Evolutionary conservation across 2,329 filamentous ascomycete species (phyloP), one percentile per base, ranked within the genome.

Genomic region (Trichophyton schoenleinii): DNA sequence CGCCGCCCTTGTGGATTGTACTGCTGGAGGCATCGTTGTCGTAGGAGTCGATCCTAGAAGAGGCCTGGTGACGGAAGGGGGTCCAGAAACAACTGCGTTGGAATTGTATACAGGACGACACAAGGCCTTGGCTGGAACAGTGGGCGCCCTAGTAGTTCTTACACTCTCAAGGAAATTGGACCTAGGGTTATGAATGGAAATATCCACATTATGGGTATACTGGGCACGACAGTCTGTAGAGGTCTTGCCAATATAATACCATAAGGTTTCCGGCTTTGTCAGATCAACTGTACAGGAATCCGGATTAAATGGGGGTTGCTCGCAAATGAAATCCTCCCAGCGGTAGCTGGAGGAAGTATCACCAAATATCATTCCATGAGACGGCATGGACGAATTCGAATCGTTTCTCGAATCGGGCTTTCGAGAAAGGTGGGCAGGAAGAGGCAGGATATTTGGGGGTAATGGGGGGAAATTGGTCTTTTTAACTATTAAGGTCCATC

Each of bases 181-280:
- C 64, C 74, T 72, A 64, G 74, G 73, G 68, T 80, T 78, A 73
- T 79, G 75, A 64, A 75, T 67, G 63, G 68, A 66, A 62, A 78
- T 79, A 62, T 74, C 76, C 49, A 81, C 83, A 74, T 95, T 85
- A 68, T 94, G 88, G 3, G 91, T 95, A 74, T 94, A 99, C 71
- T 95, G 90, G 28, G 91, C 87, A 72, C 87, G 91, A 60, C 90
- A 88, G 70, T 97, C 92, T 5, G 92, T 96, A 22, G 92, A 97
- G 20, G 82, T 83, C 71, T 84, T 84, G 36, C 89, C 89, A 63
- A 99, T 80, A 72, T 96, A 97, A 75, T 90, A 83, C 89, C 91
- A 97, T 18, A 96, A 73, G 70, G 89, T 86, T 64, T 92, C 83
- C 15, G 85, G 80, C 70, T 87, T 88, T 63, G 75, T 75, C 7